Percentiles rank a stretch among this genome's conserved stretches.
Conservation (phyloP, 306 rosid species). For the Arachis stenosperma region DNA sequence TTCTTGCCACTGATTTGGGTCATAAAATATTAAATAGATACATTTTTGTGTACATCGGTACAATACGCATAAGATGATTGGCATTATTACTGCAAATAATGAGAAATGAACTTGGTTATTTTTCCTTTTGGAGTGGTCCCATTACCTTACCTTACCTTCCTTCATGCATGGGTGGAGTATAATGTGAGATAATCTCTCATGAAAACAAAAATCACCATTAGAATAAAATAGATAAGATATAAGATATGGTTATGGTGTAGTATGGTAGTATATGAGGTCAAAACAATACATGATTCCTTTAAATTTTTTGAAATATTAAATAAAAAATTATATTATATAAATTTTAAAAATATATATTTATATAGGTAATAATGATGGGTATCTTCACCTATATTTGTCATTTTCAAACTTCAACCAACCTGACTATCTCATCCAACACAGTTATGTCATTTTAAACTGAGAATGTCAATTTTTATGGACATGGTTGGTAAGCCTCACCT, state of each 20-base stretch:
- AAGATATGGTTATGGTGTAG: neutral
- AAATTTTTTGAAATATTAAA: too few relatives aligned
- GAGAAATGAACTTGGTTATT: slow-evolving; percentile 7
- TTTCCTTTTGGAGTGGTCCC: slow-evolving; percentile 27
- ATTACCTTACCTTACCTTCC: neutral
- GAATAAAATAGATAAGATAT: neutral
- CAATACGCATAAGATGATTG: too few relatives aligned
- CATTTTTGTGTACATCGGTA: too few relatives aligned
- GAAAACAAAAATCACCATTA: neutral
- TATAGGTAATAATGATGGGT: slow-evolving; percentile 5
- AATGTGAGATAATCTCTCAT: slow-evolving; percentile 3
- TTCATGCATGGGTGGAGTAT: slow-evolving; percentile 29
- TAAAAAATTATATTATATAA: too few relatives aligned
- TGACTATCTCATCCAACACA: slow-evolving; percentile 29
- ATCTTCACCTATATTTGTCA: slow-evolving; percentile 22
- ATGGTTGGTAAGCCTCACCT: slow-evolving; percentile 55
- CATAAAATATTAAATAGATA: too few relatives aligned
- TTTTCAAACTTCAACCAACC: slow-evolving; percentile 47
- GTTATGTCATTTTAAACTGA: slow-evolving; percentile 41
- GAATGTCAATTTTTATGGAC: slow-evolving; percentile 43
- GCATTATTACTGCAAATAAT: too few relatives aligned
- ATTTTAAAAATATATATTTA: neutral
- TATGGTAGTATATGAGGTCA: slow-evolving; percentile 4
- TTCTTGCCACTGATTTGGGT: too few relatives aligned
- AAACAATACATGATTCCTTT: neutral